Percentiles rank a stretch among this genome's conserved stretches.
These are phyloP conservation scores for Solanum arcanum DNA, from an alignment of 257 asterid species.

Conservation along the genomic window DNA sequence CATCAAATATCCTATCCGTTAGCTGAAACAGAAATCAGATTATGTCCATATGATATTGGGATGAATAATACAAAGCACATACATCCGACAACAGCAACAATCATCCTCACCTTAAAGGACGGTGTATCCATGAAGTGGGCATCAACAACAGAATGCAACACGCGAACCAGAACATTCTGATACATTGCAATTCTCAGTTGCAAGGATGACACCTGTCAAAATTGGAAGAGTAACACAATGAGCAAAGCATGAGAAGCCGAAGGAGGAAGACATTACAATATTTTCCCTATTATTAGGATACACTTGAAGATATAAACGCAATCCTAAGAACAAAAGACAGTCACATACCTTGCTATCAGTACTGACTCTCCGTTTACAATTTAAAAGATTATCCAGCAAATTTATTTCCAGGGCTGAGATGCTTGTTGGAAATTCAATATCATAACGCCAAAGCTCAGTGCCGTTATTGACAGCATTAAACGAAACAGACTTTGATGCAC, in stretches of 20 bases:
- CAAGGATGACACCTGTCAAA: slow-evolving; percentile 28
- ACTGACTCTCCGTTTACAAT: slow-evolving; percentile 5
- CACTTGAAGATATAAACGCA: not conserved
- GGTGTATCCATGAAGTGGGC: slow-evolving; percentile 44
- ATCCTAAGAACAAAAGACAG: not conserved
- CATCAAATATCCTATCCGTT: slow-evolving; percentile 53
- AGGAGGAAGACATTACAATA: not conserved
- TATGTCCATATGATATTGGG: slow-evolving; percentile 2
- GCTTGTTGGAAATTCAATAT: slow-evolving; percentile 38
- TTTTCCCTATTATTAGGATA: not conserved
- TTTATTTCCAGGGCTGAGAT: slow-evolving; percentile 29
- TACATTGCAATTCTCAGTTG: slow-evolving; percentile 39
- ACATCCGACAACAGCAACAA: not conserved
- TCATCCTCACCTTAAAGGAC: slow-evolving; percentile 38
- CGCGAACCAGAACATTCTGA: slow-evolving; percentile 49
- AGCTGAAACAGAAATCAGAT: slow-evolving; percentile 24
- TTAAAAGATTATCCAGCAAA: slow-evolving; percentile 32
- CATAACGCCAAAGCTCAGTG: slow-evolving; percentile 20
- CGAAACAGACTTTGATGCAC: slow-evolving; percentile 29
- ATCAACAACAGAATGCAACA: slow-evolving; percentile 45
- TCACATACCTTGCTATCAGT: slow-evolving; percentile 29
- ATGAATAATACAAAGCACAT: not conserved
- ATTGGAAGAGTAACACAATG: not conserved
- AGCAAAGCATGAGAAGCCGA: not conserved
- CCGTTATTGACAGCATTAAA: slow-evolving; percentile 14